Evolutionary conservation across 2,329 filamentous ascomycete species (phyloP).

Genomic region (Albophoma yamanashiensis): DNA sequence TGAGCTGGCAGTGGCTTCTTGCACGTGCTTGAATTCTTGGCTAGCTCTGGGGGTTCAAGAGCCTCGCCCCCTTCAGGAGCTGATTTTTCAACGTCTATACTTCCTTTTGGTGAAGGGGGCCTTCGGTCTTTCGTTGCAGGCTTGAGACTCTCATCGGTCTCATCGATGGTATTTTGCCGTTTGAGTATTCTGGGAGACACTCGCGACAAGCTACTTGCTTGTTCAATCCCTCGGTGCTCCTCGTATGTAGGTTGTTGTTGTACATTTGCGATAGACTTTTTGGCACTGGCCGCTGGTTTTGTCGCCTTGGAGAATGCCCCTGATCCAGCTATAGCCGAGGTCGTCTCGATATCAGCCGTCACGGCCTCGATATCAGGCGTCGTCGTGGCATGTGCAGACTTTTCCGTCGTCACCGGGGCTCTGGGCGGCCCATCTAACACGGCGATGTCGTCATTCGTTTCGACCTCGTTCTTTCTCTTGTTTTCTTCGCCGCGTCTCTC

Average conservation of each 20-base stretch:
- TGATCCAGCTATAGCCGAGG: too few relatives aligned
- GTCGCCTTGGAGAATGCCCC: neutral
- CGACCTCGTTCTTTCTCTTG: neutral
- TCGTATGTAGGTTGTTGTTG: neutral
- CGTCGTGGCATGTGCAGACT: neutral
- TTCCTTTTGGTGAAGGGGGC: neutral
- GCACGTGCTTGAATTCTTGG: neutral
- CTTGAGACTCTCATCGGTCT: neutral
- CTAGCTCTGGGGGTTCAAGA: neutral
- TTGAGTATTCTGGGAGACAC: neutral
- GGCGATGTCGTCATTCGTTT: conserved; percentile 4
- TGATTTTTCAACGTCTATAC: neutral
- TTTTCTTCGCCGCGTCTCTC: neutral
- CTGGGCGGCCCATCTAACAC: conserved; percentile 2
- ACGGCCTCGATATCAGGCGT: neutral
- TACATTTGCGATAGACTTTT: neutral
- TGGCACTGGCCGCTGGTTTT: neutral
- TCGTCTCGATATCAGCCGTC: neutral
- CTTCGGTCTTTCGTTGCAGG: neutral
- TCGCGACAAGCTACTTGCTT: too few relatives aligned
- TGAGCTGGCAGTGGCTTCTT: neutral
- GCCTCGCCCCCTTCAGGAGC: neutral
- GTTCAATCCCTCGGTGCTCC: neutral
- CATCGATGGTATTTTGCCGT: neutral
- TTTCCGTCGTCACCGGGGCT: neutral